A percentile compares a stretch with the other conserved stretches of the same genome.
These are phyloP conservation scores for Hepatocystis sp. DNA, from an alignment of 169 alveolate species.

Conservation along the genomic window DNA sequence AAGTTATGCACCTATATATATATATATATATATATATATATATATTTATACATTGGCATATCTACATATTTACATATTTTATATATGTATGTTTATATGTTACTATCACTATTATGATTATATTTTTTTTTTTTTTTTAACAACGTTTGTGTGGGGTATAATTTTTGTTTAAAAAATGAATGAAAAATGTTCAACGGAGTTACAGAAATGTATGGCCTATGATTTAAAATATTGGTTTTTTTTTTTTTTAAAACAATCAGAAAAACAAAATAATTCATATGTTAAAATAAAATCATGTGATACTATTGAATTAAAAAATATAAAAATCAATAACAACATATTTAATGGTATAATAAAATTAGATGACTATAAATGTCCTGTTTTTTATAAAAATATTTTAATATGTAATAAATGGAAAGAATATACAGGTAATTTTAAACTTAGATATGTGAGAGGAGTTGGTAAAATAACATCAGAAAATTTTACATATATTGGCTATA, in stretches of 20 bases:
- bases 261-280: not conserved
- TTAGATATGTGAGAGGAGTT: conserved; percentile 14
- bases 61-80: not conserved
- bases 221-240: conserved; percentile 18
- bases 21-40: not conserved
- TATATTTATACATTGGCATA: not conserved
- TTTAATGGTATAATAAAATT: conserved; percentile 9
- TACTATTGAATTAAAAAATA: conserved; percentile 14
- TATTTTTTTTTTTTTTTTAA: conserved; percentile 77
- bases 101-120: not conserved
- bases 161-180: conserved; percentile 6
- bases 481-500: conserved; percentile 17
- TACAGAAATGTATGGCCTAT: too few relatives aligned
- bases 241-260: conserved; percentile 9
- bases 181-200: not conserved
- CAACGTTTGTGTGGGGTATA: conserved; percentile 79
- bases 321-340: conserved; percentile 6
- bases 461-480: conserved; percentile 23
- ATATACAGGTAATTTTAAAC: conserved; percentile 22
- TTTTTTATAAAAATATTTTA: conserved; percentile 1
- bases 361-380: conserved; percentile 15
- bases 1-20: too few relatives aligned
- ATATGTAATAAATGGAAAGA: not conserved
- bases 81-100: not conserved
- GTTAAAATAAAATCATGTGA: conserved; percentile 9